Base-by-base conservation (phyloP, 2,329 filamentous ascomycete species). In the Cryphonectria japonica region DNA sequence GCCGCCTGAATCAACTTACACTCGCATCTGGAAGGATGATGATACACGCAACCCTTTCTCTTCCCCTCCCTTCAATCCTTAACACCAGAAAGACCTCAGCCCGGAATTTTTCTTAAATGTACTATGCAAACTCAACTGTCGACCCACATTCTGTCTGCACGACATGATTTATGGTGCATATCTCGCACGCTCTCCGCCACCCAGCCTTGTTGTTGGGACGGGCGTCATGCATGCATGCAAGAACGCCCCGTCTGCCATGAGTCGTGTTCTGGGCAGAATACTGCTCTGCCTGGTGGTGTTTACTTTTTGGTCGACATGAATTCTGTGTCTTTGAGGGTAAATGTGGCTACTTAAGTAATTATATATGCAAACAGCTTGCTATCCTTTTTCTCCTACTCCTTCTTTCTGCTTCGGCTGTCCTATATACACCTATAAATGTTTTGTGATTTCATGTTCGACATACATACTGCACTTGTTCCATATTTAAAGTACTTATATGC, bases 231-330 rank as follows among this genome's bases (percentile, higher is more conserved):
- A 50, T n/a, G 19, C 22, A n/a, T 50, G 22, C 22, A 22, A 16
- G 16, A 6, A 22, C 16, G 16, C 43, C 43, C 16, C 43, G 37
- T 32, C 39, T 32, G 29, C 32, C 68, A 69, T 43, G 43, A 71
- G 59, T 37, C 26, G 34, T 26, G 57, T 52, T 29, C n/a, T n/a
- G 9, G 66, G 68, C 52, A 71, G 16, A 69, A 41, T 39, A 63
- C 16, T 29, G 32, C 26, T 32, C 6, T 19, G 34, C 2, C 11
- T 8, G 11, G 1, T 34, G 11, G n/a, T 57, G n/a, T 29, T 50
- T 50, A 9, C 22, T n/a, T n/a, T n/a, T 50, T 50, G 0, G 22
- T n/a, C 16, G 41, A 43, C 41, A n/a, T n/a, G 46, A 50, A n/a
- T 2, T n/a, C 8, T n/a, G 22, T 19, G 46, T 50, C 26, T 6